Base-by-base conservation (phyloP, 495 filamentous ascomycete species). In the Penicillium subrubescens region DNA sequence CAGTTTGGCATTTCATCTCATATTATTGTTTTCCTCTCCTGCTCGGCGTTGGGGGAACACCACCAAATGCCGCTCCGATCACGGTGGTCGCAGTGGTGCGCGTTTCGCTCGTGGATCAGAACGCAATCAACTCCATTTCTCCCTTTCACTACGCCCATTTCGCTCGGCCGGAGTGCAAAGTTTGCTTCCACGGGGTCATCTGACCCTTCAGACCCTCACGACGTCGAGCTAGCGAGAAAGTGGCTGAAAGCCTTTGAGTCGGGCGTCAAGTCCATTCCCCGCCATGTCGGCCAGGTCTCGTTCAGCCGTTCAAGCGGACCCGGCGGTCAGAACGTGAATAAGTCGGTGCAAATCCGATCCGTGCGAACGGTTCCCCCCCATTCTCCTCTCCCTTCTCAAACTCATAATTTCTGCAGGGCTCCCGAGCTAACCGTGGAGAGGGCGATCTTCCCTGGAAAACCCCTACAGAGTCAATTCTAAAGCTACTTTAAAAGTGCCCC, bases 291-390 rank as follows among this genome's bases (percentile, higher is more conserved):
- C 58, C 84, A 88, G 57, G 77, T 94, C 25, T 86, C 82, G 8
- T 97, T 89, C 74, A 92, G 91, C 63, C 84, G 93, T 27, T 94
- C 94, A n/a, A 92, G 92, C 60, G 95, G 95, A 0, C 91, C 94
- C 11, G 95, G 95, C 21, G 95, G 95, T 7, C 95, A 99, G 72
- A 94, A 97, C 79, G 92, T 95, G 50, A 99, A 99, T 77, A 97
- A 97, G 94, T 97, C 81, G 64, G 87, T 82, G 63, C 61, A 68
- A 60, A 39, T 65, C 68, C 65, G 68, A 70, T 59, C 44, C 55
- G 19, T 59, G 58, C 37, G 37, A 35, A 29, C 17, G 50, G n/a
- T 50, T 25, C 44, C 44, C n/a, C 23, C 44, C 8, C n/a, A 1
- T 5, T 25, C 44, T 17, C n/a, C 11, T n/a, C 8, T n/a, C 8